Conservation (phyloP, 108 stramenopile species). For the Poteriospumella lacustris region DNA sequence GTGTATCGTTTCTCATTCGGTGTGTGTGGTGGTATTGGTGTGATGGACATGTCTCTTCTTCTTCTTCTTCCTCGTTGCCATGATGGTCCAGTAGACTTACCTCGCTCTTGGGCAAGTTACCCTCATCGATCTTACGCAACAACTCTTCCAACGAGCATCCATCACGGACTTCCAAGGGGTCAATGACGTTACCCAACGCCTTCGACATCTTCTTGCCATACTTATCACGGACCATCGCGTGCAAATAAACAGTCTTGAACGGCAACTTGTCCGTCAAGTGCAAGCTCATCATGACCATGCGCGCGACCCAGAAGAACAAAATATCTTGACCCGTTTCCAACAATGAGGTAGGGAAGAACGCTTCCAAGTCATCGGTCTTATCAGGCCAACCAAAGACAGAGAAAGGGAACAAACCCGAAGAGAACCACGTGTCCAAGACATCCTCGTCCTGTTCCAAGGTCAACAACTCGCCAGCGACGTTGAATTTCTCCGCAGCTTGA, state of each 20-base stretch:
- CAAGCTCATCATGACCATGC: conserved; percentile 99
- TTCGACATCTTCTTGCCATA: conserved; percentile 99
- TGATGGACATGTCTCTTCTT: background rate
- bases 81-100: conserved; percentile 52
- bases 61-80: background rate
- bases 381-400: conserved; percentile 98
- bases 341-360: conserved; percentile 85
- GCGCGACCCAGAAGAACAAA: conserved; percentile 99
- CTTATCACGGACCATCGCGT: conserved; percentile 99
- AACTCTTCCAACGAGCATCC: conserved; percentile 81
- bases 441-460: conserved; percentile 85
- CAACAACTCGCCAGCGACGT: conserved; percentile 69
- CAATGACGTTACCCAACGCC: conserved; percentile 95
- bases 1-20: too few relatives aligned
- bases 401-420: conserved; percentile 96
- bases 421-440: conserved; percentile 99
- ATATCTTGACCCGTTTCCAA: conserved; percentile 98
- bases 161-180: conserved; percentile 92
- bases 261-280: conserved; percentile 66
- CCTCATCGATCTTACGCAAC: conserved; percentile 72
- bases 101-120: conserved; percentile 91
- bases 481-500: conserved; percentile 70
- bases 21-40: too few relatives aligned
- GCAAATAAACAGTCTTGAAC: conserved; percentile 72
- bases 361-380: conserved; percentile 82